Evolutionary conservation across 495 filamentous ascomycete species (phyloP).

Genomic region (Gamarada debralockiae): DNA sequence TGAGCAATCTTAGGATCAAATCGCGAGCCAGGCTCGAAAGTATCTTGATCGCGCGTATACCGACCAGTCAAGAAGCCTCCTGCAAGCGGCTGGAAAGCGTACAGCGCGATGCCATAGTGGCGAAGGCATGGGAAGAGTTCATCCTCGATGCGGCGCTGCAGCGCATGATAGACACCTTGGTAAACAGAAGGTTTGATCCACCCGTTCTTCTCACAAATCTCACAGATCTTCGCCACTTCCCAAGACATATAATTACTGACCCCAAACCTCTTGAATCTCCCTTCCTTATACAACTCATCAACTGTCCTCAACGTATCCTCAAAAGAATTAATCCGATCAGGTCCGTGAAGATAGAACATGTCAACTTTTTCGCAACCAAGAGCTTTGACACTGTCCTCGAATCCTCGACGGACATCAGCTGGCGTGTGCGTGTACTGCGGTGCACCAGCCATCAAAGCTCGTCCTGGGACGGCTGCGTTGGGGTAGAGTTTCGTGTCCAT

Average conservation of each 20-base stretch:
- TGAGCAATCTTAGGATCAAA: constrained; percentile 37
- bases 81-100: constrained; percentile 48
- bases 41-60: constrained; percentile 27
- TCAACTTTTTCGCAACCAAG: constrained; percentile 31
- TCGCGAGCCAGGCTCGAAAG: constrained; percentile 63
- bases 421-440: constrained; percentile 24
- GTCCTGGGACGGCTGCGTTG: not conserved
- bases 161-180: constrained; percentile 63
- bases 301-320: constrained; percentile 44
- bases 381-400: constrained; percentile 34
- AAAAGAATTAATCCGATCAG: constrained; percentile 44
- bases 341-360: constrained; percentile 50
- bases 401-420: constrained; percentile 32
- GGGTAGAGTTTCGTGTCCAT: constrained; percentile 51
- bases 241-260: constrained; percentile 48
- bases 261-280: constrained; percentile 42
- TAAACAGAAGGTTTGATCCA: constrained; percentile 63
- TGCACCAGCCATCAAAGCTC: not conserved
- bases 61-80: constrained; percentile 47
- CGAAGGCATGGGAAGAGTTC: constrained; percentile 50
- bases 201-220: constrained; percentile 43
- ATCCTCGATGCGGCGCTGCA: constrained; percentile 47
- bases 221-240: constrained; percentile 48
- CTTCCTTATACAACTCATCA: constrained; percentile 43
- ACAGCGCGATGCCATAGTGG: constrained; percentile 47